Evolutionary conservation across 169 alveolate species (phyloP).

Genomic region (Eimeria necatrix): DNA sequence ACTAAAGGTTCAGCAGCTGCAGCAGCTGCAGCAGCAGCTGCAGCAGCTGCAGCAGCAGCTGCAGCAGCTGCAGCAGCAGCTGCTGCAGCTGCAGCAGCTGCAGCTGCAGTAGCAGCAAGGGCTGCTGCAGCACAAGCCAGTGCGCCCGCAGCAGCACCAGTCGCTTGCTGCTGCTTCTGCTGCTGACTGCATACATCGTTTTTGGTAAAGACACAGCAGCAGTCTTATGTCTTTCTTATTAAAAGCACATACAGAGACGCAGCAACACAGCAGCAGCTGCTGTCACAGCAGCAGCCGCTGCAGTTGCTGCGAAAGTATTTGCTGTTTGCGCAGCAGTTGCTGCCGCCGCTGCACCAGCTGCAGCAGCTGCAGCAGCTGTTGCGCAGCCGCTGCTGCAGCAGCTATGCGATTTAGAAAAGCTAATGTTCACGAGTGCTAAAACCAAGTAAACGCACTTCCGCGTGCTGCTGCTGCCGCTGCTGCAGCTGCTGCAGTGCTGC

Average conservation of each 20-base stretch:
- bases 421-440: not conserved
- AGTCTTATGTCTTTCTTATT: no score
- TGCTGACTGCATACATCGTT: no score
- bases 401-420: no score
- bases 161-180: no score
- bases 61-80: not conserved
- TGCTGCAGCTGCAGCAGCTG: not conserved
- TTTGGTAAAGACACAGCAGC: no score
- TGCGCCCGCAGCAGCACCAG: no score
- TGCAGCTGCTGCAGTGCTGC: not conserved
- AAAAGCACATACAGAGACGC: no score
- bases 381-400: no score
- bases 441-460: not conserved
- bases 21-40: not conserved
- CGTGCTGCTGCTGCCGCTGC: not conserved
- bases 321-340: not conserved
- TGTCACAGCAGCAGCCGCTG: not conserved
- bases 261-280: not conserved
- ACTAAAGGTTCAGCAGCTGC: not conserved
- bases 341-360: no score
- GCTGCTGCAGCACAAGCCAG: not conserved
- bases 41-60: conserved; percentile 10
- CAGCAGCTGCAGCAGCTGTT: no score
- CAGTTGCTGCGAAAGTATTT: not conserved
- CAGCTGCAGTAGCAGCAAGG: not conserved